Conservation (phyloP, 2,329 filamentous ascomycete genomes). For the Penicillium corylophilum region DNA sequence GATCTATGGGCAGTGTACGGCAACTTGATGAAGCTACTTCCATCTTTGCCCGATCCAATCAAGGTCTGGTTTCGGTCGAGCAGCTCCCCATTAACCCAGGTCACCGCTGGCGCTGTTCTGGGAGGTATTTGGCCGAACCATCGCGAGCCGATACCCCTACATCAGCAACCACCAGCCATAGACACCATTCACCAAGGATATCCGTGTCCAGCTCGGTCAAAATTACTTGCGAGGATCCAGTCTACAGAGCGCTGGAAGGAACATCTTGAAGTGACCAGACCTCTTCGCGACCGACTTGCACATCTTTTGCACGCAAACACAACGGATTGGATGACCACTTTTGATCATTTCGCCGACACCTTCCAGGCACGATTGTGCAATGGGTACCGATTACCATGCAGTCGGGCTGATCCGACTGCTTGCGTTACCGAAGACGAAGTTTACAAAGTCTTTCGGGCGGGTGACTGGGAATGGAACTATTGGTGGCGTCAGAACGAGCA, state of each 20-base stretch:
- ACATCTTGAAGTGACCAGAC: constrained; percentile 28
- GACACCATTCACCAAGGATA: constrained; percentile 35
- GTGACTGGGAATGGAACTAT: constrained; percentile 41
- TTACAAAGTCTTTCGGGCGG: constrained; percentile 34
- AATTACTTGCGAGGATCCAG: constrained; percentile 24
- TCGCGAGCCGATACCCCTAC: constrained; percentile 28
- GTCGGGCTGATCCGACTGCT: constrained; percentile 11
- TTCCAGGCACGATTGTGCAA: constrained; percentile 39
- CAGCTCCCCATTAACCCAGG: constrained; percentile 33
- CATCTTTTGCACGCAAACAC: constrained; percentile 25
- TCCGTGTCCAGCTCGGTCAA: constrained; percentile 23
- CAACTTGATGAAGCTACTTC: constrained; percentile 26
- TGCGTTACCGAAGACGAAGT: constrained; percentile 30
- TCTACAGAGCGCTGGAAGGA: constrained; percentile 30
- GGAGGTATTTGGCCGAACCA: constrained; percentile 34
- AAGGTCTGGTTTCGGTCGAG: constrained; percentile 35
- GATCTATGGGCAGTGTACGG: constrained; percentile 32
- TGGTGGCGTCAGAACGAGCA: constrained; percentile 32
- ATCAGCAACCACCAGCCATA: constrained; percentile 31
- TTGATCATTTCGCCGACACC: constrained; percentile 38
- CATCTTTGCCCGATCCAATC: constrained; percentile 15
- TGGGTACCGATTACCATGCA: constrained; percentile 34
- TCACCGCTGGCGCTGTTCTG: constrained; percentile 33
- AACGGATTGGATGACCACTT: constrained; percentile 28
- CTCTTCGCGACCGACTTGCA: constrained; percentile 24